These are phyloP conservation scores for Asterochloris sp. DNA, from an alignment of 139 green algal genomes.

Conservation along the genomic window DNA sequence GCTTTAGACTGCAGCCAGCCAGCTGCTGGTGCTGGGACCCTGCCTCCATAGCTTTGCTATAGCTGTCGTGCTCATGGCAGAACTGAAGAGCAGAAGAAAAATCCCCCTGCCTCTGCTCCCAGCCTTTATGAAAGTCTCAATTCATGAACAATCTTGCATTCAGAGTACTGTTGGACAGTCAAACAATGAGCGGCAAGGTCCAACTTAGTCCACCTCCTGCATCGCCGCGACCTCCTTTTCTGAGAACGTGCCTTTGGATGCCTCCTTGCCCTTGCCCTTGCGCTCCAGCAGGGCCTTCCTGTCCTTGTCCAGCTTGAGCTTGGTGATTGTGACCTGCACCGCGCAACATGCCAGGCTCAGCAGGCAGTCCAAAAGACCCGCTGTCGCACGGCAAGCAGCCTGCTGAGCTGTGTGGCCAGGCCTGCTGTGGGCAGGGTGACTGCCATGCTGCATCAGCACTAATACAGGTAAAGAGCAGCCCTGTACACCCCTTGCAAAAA, in stretches of 20 bases:
- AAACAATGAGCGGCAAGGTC: neutral
- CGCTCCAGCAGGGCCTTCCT: slow-evolving; percentile 88
- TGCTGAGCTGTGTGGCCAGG: no score
- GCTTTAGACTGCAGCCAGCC: no score
- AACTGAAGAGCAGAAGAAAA: neutral
- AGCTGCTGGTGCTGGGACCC: no score
- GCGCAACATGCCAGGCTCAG: no score
- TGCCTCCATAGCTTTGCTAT: no score
- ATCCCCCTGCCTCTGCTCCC: neutral
- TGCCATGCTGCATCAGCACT: no score
- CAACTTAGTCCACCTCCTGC: slow-evolving; percentile 84
- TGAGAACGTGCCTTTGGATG: slow-evolving; percentile 92
- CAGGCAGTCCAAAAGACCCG: no score
- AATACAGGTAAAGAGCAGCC: no score
- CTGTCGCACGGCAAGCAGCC: no score
- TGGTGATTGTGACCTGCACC: slow-evolving; percentile 85
- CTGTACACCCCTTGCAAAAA: no score
- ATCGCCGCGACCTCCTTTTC: slow-evolving; percentile 86
- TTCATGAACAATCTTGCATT: neutral
- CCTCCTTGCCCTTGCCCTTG: slow-evolving; percentile 67
- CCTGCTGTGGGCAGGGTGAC: no score
- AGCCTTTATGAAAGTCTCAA: neutral
- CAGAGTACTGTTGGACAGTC: neutral
- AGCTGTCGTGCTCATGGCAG: neutral
- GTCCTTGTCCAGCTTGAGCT: slow-evolving; percentile 99